These are phyloP conservation scores for Neofusicoccum cordaticola DNA, from an alignment of 2,329 filamentous ascomycete genomes.

Conservation along the genomic window DNA sequence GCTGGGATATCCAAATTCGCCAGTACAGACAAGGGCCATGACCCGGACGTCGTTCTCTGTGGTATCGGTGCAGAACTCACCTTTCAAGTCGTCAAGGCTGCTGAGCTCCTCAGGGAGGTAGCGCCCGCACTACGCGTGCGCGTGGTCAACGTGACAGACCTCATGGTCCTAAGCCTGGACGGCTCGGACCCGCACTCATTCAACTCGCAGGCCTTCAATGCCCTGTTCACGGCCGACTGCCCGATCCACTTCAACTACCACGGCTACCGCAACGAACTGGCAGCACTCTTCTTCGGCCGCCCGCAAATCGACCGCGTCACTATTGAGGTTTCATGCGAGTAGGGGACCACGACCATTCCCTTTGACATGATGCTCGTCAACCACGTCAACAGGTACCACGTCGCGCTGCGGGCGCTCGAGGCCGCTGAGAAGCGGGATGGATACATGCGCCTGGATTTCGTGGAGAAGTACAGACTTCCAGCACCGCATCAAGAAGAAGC, in stretches of 20 bases:
- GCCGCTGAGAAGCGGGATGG: constrained; percentile 50
- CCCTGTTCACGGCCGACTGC: constrained; percentile 56
- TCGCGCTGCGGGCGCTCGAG: constrained; percentile 54
- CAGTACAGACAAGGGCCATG: constrained; percentile 53
- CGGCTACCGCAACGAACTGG: constrained; percentile 60
- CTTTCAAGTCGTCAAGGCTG: constrained; percentile 63
- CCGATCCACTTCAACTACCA: constrained; percentile 66
- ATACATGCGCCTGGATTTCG: constrained; percentile 45
- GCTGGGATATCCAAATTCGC: constrained; percentile 63
- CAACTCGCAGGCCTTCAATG: constrained; percentile 49
- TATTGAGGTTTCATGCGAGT: constrained; percentile 61
- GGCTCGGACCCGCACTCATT: constrained; percentile 60
- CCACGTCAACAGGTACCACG: constrained; percentile 57
- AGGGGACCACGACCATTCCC: constrained; percentile 65
- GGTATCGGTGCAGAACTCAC: constrained; percentile 65
- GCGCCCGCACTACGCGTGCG: constrained; percentile 56
- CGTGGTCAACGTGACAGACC: constrained; percentile 64
- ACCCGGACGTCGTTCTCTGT: constrained; percentile 62
- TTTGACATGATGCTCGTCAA: constrained; percentile 70
- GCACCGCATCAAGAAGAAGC: constrained; percentile 48
- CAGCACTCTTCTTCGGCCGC: constrained; percentile 60
- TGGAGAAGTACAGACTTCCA: constrained; percentile 51
- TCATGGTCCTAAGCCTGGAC: constrained; percentile 60
- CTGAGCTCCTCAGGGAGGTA: constrained; percentile 51
- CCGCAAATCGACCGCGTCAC: constrained; percentile 51